A percentile compares a stretch with the other conserved stretches of the same genome.
Evolutionary conservation across 2,329 filamentous ascomycete genomes (phyloP).

Genomic region (Alternaria rosae): DNA sequence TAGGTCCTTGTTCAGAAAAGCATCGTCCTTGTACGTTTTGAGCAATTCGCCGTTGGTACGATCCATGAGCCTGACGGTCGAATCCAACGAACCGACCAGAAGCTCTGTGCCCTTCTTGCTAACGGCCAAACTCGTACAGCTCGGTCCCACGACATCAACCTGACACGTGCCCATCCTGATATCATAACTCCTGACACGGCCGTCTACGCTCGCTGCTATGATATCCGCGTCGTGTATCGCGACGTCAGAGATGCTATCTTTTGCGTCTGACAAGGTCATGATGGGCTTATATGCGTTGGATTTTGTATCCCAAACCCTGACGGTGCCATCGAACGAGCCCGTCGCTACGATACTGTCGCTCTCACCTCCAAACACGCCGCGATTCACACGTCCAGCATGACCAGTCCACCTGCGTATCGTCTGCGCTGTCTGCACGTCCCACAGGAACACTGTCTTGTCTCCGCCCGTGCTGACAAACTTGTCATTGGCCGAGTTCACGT

Average conservation of each 20-base stretch:
- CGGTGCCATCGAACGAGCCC: constrained; percentile 76
- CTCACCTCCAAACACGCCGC: constrained; percentile 78
- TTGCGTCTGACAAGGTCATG: constrained; percentile 75
- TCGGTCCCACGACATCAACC: constrained; percentile 51
- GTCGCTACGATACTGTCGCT: constrained; percentile 76
- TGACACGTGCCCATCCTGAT: constrained; percentile 73
- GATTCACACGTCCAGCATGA: constrained; percentile 77
- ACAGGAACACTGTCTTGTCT: constrained; percentile 89
- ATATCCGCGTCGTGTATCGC: constrained; percentile 61
- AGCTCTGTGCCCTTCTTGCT: constrained; percentile 77
- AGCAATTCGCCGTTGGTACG: constrained; percentile 75
- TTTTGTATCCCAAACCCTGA: constrained; percentile 68
- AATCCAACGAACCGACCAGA: constrained; percentile 78
- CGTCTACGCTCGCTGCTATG: constrained; percentile 82
- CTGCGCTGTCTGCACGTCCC: constrained; percentile 85
- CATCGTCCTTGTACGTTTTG: constrained; percentile 69
- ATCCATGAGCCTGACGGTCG: constrained; percentile 81
- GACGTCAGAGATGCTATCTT: constrained; percentile 67
- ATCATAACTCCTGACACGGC: constrained; percentile 82
- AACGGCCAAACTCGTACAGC: constrained; percentile 77
- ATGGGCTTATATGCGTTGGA: constrained; percentile 65
- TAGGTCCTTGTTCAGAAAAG: constrained; percentile 70
- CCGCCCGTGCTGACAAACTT: constrained; percentile 88
- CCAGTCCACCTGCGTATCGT: constrained; percentile 79
- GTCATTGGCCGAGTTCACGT: constrained; percentile 77